Base-by-base conservation (phyloP, 2,329 filamentous ascomycete genomes). In the Botrytis elliptica region DNA sequence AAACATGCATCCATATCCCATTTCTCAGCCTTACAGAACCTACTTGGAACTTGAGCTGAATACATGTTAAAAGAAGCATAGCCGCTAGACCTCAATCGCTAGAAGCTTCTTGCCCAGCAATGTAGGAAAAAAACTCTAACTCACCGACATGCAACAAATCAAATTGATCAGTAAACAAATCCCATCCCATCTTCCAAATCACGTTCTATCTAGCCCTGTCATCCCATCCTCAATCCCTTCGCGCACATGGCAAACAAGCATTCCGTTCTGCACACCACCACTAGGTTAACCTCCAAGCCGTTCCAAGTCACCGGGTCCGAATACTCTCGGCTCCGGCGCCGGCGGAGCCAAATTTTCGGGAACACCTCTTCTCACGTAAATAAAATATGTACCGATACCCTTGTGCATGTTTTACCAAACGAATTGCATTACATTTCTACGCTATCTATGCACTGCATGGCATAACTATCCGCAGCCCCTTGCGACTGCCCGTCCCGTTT, bases 211-310 rank as follows among this genome's bases (percentile, higher is more conserved):
- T 22, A 42, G 36, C 46, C 46, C 65, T 68, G 36, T 55, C 46
- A 68, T 55, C 46, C 65, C 65, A 68, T 55, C 36, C 36, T 38
- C 44, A 52, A 67, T 55, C 36, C 46, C 25, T 55, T 67, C 46
- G 29, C 65, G 12, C 46, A 68, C 65, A 68, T 66, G 64, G 46
- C 46, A 55, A 55, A 55, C 65, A 68, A 68, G 42, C 46, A 68
- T 68, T n/a, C 5, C 46, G 25, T 55, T 40, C 36, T 68, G 46
- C 36, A 65, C 40, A 46, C 40, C 40, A 68, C 18, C 10, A 33
- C 18, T 57, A 55, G 49, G 25, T n/a, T n/a, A 42, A 68, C 14
- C n/a, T 42, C 5, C 36, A 69, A 69, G 36, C 46, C 49, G 40
- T 68, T 49, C 12, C 29, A 55, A 40, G 20, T 36, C 16, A 20